These are phyloP conservation scores for Seminavis robusta DNA, from an alignment of 108 stramenopile genomes.

Conservation along the genomic window DNA sequence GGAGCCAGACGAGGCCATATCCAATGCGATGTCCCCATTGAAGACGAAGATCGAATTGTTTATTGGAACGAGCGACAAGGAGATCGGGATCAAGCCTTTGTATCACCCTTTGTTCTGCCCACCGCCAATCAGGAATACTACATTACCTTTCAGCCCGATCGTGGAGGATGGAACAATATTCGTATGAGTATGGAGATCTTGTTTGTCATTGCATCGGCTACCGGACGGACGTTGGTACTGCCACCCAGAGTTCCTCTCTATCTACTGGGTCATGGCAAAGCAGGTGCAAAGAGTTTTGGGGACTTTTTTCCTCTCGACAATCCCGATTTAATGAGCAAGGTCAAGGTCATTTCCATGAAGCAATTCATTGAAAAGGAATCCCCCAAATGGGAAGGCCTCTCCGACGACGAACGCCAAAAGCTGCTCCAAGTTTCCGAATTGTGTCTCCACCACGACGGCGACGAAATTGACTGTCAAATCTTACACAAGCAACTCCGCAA, in stretches of 20 bases:
- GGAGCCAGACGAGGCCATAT: conserved; percentile 69
- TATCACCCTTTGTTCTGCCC: conserved; percentile 45
- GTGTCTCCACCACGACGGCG: conserved; percentile 15
- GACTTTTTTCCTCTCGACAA: conserved; percentile 40
- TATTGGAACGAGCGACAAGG: conserved; percentile 85
- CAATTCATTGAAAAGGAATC: conserved; percentile 20
- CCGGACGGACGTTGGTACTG: conserved; percentile 81
- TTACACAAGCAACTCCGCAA: conserved; percentile 21
- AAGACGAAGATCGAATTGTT: conserved; percentile 61
- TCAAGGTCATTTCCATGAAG: conserved; percentile 31
- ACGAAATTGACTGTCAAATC: conserved; percentile 24
- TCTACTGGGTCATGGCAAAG: conserved; percentile 46
- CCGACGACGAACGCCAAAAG: conserved; percentile 18
- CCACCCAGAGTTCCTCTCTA: conserved; percentile 85
- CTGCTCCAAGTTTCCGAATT: conserved; percentile 23
- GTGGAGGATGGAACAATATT: conserved; percentile 71
- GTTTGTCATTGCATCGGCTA: conserved; percentile 71
- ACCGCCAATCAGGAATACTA: conserved; percentile 8
- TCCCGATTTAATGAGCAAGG: conserved; percentile 25
- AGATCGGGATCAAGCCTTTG: conserved; percentile 39
- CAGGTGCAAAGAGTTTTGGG: conserved; percentile 36
- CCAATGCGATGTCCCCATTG: conserved; percentile 61
- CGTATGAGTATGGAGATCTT: conserved; percentile 74
- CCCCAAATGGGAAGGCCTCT: too few relatives aligned
- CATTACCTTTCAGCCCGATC: conserved; percentile 71